Conservation (phyloP, 306 rosid species). For the Quercus agrifolia region DNA sequence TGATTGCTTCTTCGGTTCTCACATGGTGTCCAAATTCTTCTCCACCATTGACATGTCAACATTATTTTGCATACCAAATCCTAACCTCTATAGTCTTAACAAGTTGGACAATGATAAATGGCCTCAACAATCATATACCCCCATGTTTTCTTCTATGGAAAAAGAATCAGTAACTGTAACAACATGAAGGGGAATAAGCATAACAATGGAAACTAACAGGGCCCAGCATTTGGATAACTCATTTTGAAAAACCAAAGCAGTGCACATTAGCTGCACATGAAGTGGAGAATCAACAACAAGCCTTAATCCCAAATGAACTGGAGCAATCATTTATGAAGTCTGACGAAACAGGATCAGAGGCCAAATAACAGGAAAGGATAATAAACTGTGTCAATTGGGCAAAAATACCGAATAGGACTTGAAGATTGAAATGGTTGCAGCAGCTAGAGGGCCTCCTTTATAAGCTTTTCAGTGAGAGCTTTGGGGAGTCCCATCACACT, state of each 20-base stretch:
- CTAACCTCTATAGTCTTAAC: neutral
- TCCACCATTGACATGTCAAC: too few species aligned
- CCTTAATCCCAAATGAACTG: too few species aligned
- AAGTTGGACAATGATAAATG: neutral
- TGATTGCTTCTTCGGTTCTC: too few species aligned
- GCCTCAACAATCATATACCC: neutral
- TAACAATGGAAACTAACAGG: neutral
- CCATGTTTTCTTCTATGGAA: neutral
- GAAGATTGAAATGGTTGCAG: conserved; percentile 5
- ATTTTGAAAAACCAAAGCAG: neutral
- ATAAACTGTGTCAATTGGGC: neutral
- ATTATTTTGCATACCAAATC: neutral
- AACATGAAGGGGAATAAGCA: neutral
- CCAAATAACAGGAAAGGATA: neutral
- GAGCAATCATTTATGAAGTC: neutral
- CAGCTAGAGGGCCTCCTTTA: conserved; percentile 59
- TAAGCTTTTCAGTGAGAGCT: conserved; percentile 64
- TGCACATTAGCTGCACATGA: neutral
- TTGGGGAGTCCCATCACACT: conserved; percentile 97
- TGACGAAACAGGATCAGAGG: conserved; percentile 10
- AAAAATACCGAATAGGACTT: conserved; percentile 7
- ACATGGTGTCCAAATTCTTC: too few species aligned
- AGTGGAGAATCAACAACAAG: neutral
- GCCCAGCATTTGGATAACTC: neutral
- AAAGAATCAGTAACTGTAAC: neutral